Evolutionary conservation across 176 grass and related monocot genomes (phyloP), one percentile per base, ranked within the genome.

Genomic region (Phragmites australis): DNA sequence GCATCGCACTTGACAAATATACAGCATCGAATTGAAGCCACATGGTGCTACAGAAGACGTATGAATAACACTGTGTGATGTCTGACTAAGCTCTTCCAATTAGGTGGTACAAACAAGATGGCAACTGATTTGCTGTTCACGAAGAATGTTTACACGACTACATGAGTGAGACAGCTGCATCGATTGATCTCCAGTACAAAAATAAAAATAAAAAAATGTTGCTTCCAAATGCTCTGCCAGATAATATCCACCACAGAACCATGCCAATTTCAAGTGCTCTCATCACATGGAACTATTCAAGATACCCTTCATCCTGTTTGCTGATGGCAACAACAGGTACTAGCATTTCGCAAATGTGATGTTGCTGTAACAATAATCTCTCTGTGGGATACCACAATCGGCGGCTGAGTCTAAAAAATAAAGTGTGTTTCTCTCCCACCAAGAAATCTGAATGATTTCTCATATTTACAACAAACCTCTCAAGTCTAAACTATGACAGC

Each of bases 381-480:
- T 51, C 31, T 8, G 16, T 32, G 5, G 17, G 40, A 47, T 11
- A 37, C 34, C 61, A 41, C 68, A 74, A 31, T 65, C 49, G 18
- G 19, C 66, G 34, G 34, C 17, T 40, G 34, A 57, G 49, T 65
- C 4, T 17, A 1, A 37, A 29, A 64, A 65, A 54, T 18, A 31
- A 48, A 57, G 41, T 40, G 30, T 55, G 57, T 40, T 55, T 64
- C 66, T 21, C 29, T 42, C 39, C 32, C 30, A 45, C 47, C 46
- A 72, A 65, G 47, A 73, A 79, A 83, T 57, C 80, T 37, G 82
- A 42, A 72, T 18, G 41, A 56, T 78, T 78, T 78, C 40, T 79
- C 86, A 72, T 83, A 88, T 83, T 49, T 83, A 73, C 80, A 83
- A n/a, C 29, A 47, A 78, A 83, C 3, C 58, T 57, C 55, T 77